Conservation (phyloP, 805 yeast genomes). For the Lachancea lanzarotensis region DNA sequence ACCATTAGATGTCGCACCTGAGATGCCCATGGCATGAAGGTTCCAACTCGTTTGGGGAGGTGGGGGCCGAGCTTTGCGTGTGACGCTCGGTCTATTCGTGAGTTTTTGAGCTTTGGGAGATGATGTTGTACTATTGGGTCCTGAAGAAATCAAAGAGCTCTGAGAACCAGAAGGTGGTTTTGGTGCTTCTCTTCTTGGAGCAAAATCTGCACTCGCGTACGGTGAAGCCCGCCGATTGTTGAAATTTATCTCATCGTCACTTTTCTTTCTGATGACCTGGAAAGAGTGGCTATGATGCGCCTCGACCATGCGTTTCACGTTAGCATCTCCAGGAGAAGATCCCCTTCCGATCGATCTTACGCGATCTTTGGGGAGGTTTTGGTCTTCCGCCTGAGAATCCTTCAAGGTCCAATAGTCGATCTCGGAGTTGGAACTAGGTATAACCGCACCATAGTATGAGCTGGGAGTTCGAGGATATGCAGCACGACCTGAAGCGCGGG, state of each 20-base stretch:
- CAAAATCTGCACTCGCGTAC: conserved; percentile 48
- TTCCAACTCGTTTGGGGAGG: conserved; percentile 12
- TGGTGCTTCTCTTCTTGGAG: conserved; percentile 68
- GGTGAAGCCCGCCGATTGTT: conserved; percentile 76
- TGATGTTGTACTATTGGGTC: neutral
- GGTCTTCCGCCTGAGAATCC: conserved; percentile 16
- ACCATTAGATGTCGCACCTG: neutral
- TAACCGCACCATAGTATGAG: conserved; percentile 23
- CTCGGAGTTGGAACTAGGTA: conserved; percentile 13
- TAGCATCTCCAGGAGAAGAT: neutral
- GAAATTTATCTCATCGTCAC: conserved; percentile 71
- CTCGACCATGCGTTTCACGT: conserved; percentile 6
- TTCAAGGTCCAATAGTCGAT: conserved; percentile 27
- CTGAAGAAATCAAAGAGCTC: conserved; percentile 7
- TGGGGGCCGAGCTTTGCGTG: conserved; percentile 15
- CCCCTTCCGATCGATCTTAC: conserved; percentile 9
- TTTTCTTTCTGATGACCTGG: conserved; percentile 56
- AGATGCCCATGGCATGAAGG: neutral
- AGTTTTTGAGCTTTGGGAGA: conserved; percentile 15
- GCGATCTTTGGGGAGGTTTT: conserved; percentile 11
- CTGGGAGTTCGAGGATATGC: conserved; percentile 32
- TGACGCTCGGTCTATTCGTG: conserved; percentile 11
- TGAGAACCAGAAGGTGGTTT: conserved; percentile 48
- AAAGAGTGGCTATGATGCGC: conserved; percentile 41
- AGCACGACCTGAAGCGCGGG: conserved; percentile 17